Conservation (phyloP, 148 eudicot genomes). For the Rheum nobile region DNA sequence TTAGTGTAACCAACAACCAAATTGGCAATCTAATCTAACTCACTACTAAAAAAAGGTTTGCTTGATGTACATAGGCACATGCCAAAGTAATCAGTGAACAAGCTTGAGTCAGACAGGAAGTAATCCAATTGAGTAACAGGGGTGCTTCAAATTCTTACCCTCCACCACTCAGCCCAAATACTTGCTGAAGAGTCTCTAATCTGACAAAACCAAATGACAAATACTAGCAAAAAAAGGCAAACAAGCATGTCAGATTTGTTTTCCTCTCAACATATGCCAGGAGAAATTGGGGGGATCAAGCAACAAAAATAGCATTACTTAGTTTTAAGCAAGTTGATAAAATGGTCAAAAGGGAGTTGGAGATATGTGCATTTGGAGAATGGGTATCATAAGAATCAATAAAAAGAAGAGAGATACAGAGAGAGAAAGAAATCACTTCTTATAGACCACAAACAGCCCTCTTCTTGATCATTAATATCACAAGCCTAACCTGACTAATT, state of each 20-base stretch:
- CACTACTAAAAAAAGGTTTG: too few relatives aligned
- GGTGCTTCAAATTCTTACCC: neutral
- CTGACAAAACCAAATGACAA: slow-evolving; percentile 1
- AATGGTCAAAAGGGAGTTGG: slow-evolving; percentile 6
- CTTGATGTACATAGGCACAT: neutral
- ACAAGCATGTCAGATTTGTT: neutral
- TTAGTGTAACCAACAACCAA: neutral
- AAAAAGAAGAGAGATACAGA: neutral
- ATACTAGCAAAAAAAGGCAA: neutral
- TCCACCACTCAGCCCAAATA: neutral
- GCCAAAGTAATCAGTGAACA: neutral
- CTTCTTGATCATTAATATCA: slow-evolving; percentile 8
- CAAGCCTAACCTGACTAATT: slow-evolving; percentile 7
- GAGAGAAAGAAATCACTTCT: neutral
- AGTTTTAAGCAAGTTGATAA: neutral
- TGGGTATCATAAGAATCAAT: slow-evolving; percentile 3
- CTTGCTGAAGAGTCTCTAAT: neutral
- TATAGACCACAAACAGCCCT: slow-evolving; percentile 1
- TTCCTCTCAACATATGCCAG: too few relatives aligned
- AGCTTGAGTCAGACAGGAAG: neutral
- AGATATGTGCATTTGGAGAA: slow-evolving; percentile 6
- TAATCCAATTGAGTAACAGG: neutral
- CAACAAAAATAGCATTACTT: neutral
- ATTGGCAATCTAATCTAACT: neutral
- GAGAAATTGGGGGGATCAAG: too few relatives aligned